Evolutionary conservation across 345 rosid species (phyloP).

Genomic region (Moricandia moricandioides): DNA sequence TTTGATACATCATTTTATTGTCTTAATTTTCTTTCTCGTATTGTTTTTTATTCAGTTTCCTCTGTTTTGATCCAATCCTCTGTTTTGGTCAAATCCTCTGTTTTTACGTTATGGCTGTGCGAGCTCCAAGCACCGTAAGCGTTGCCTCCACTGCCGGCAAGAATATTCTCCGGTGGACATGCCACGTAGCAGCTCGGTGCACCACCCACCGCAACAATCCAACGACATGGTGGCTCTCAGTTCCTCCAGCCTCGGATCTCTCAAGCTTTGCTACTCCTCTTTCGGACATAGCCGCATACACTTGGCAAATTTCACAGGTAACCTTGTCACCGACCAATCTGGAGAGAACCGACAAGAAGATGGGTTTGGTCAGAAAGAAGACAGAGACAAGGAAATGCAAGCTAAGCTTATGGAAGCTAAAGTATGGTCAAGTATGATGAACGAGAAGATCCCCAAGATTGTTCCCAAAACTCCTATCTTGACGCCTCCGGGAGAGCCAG

Average conservation of each 20-base stretch:
- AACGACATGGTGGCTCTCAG: conserved; percentile 73
- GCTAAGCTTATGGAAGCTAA: conserved; percentile 70
- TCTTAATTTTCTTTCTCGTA: neutral
- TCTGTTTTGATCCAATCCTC: neutral
- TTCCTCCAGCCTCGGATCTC: conserved; percentile 70
- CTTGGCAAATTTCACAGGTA: conserved; percentile 19
- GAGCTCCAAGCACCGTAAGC: conserved; percentile 61
- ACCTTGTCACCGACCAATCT: conserved; percentile 16
- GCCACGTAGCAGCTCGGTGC: conserved; percentile 67
- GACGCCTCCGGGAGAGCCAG: conserved; percentile 97
- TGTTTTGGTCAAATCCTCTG: neutral
- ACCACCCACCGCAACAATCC: conserved; percentile 54
- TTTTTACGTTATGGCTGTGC: conserved; percentile 68
- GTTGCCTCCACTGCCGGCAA: conserved; percentile 70
- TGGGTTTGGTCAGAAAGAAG: conserved; percentile 20
- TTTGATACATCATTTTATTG: conserved; percentile 6
- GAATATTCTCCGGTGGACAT: conserved; percentile 61
- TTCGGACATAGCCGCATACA: conserved; percentile 24
- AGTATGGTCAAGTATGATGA: conserved; percentile 86
- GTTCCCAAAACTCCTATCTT: conserved; percentile 61
- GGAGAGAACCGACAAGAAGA: neutral
- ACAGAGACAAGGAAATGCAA: conserved; percentile 35
- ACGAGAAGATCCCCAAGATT: conserved; percentile 63
- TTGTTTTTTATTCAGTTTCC: neutral
- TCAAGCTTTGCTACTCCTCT: conserved; percentile 49